Evolutionary conservation across 352 stramenopile genomes (phyloP), one percentile per base, ranked within the genome.

Genomic region (Globisporangium paddicum): DNA sequence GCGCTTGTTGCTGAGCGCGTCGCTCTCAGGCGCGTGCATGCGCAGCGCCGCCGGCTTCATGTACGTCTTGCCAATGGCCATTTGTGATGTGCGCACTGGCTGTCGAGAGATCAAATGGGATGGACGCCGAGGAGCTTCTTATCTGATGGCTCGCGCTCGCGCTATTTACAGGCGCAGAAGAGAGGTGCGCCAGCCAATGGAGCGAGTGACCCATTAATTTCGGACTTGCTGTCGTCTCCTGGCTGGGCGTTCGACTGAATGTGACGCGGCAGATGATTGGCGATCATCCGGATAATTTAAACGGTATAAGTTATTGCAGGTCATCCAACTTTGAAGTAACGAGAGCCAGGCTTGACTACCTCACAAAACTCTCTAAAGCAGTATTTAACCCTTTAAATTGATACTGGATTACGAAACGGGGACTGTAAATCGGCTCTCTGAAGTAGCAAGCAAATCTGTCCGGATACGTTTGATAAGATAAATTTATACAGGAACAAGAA

Each of bases 61-160:
- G 19, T 23, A 59, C n/a, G 50, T 40, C 46, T 65, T 65, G 50
- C 40, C 7, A 23, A 65, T 65, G 30, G 58, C 42, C 58, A 65
- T 65, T n/a, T n/a, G 34, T 37, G n/a, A 14, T 55, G 6, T 14
- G 10, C 23, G 52, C 41, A 16, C 8, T 34, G 10, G 26, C 28
- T 26, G 49, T 45, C n/a, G n/a, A n/a, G n/a, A n/a, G n/a, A n/a
- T n/a, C n/a, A n/a, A n/a, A 53, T 25, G 46, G 25, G 46, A 16
- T 38, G 26, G 26, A 53, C 46, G 26, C 14, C 23, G 44, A 18
- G 21, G 11, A 11, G 11, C n/a, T n/a, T n/a, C n/a, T n/a, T n/a
- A n/a, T n/a, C n/a, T n/a, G n/a, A n/a, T n/a, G n/a, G n/a, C n/a
- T n/a, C n/a, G n/a, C n/a, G n/a, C n/a, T n/a, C n/a, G n/a, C n/a